Evolutionary conservation across 148 eudicot species (phyloP).

Genomic region (Chenopodium album): DNA sequence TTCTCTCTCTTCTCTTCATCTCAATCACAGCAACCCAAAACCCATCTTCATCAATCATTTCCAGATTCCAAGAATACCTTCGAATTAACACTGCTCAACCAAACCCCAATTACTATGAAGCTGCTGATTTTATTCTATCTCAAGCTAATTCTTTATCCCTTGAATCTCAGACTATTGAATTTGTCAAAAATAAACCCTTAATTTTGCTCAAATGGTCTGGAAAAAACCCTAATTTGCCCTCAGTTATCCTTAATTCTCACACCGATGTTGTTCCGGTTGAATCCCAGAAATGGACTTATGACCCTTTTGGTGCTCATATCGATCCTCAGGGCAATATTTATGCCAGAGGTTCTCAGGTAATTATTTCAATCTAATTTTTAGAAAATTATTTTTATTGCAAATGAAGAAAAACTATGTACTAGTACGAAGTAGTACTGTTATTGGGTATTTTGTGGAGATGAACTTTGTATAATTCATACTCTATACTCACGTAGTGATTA

Average conservation of each 20-base stretch:
- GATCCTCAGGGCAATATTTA: conserved; percentile 55
- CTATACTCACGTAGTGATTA: background rate
- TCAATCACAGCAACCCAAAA: conserved; percentile 8
- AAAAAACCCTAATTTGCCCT: conserved; percentile 48
- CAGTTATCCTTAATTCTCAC: conserved; percentile 82
- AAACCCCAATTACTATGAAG: conserved; percentile 61
- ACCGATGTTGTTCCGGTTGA: conserved; percentile 97
- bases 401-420: no score
- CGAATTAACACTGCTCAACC: conserved; percentile 89
- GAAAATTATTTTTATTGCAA: no score
- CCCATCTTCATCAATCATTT: conserved; percentile 40
- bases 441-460: no score
- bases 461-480: background rate
- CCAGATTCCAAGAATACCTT: conserved; percentile 79
- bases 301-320: conserved; percentile 68
- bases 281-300: conserved; percentile 62
- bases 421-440: no score
- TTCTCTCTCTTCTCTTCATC: conserved; percentile 13
- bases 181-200: conserved; percentile 66
- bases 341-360: conserved; percentile 85
- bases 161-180: conserved; percentile 58
- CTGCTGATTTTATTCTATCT: conserved; percentile 60
- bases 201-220: conserved; percentile 85
- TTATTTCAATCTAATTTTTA: background rate
- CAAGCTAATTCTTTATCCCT: conserved; percentile 65